phyloP scores from a whole-genome alignment of 306 rosid genomes.

The Aeschynomene evenia region DNA sequence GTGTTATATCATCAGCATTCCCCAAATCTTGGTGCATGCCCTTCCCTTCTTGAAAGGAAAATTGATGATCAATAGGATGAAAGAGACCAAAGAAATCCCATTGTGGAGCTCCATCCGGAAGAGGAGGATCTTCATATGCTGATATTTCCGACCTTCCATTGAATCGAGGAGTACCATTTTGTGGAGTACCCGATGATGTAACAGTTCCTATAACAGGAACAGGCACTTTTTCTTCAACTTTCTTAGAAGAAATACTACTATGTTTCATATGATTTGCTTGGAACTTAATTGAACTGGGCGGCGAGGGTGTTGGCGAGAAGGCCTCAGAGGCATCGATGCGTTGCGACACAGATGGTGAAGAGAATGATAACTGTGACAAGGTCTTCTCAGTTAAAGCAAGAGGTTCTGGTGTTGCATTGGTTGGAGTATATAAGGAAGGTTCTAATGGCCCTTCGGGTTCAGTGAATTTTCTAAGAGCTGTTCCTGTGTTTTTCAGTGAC shows the following conservation, averaged over 20 bases:
- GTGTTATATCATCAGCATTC: constrained; percentile 45
- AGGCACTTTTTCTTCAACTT: constrained; percentile 66
- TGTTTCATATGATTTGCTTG: constrained; percentile 69
- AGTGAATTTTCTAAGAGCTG: constrained; percentile 66
- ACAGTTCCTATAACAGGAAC: constrained; percentile 55
- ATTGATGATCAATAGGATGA: constrained; percentile 66
- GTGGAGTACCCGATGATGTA: constrained; percentile 56
- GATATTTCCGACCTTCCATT: constrained; percentile 40
- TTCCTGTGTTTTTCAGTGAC: constrained; percentile 72
- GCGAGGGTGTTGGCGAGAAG: constrained; percentile 65
- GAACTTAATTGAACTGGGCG: constrained; percentile 60
- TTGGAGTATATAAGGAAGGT: constrained; percentile 69
- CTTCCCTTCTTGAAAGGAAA: constrained; percentile 70
- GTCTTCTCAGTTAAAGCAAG: constrained; percentile 66
- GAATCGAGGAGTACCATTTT: constrained; percentile 36
- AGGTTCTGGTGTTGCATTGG: constrained; percentile 68
- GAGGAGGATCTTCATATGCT: constrained; percentile 57
- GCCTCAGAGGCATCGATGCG: constrained; percentile 42
- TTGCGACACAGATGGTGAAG: constrained; percentile 66
- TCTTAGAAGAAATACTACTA: constrained; percentile 50
- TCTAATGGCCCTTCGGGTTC: constrained; percentile 68
- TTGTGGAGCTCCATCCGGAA: constrained; percentile 54
- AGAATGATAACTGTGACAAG: constrained; percentile 51
- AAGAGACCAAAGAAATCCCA: constrained; percentile 95
- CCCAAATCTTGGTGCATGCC: constrained; percentile 43